A percentile compares a stretch with the other conserved stretches of the same genome.
These are phyloP conservation scores for Rhodotorula sphaerocarpa DNA, from an alignment of 768 basidiomycete genomes.

Conservation along the genomic window DNA sequence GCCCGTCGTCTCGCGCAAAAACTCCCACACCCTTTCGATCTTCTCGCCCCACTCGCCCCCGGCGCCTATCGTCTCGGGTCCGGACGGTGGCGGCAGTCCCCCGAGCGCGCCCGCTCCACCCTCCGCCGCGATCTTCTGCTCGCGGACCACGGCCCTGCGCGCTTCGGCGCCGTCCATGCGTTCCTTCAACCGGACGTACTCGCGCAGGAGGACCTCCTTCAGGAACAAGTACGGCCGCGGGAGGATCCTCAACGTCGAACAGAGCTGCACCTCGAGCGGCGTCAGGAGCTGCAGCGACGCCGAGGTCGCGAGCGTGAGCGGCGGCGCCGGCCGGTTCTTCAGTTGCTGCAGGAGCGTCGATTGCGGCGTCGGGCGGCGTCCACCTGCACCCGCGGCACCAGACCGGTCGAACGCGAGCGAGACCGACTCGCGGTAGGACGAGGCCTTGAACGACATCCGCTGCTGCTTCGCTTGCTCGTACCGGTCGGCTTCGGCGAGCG, in stretches of 20 bases:
- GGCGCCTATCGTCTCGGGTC: slow-evolving; percentile 47
- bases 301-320: slow-evolving; percentile 83
- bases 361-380: background rate
- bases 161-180: slow-evolving; percentile 93
- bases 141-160: slow-evolving; percentile 44
- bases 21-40: slow-evolving; percentile 50
- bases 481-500: slow-evolving; percentile 79
- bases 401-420: slow-evolving; percentile 18
- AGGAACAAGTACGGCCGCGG: slow-evolving; percentile 92
- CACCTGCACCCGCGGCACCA: background rate
- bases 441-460: slow-evolving; percentile 5
- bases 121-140: background rate
- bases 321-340: slow-evolving; percentile 15
- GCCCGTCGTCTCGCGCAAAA: slow-evolving; percentile 50
- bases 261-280: slow-evolving; percentile 74
- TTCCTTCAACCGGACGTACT: slow-evolving; percentile 80
- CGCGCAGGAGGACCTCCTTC: slow-evolving; percentile 87
- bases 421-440: slow-evolving; percentile 22
- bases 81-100: slow-evolving; percentile 41
- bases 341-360: background rate
- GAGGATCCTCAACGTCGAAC: slow-evolving; percentile 78
- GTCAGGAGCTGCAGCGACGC: slow-evolving; percentile 84
- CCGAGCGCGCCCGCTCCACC: background rate
- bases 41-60: slow-evolving; percentile 39
- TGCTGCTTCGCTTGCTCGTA: slow-evolving; percentile 62